phyloP scores from a whole-genome alignment of 2,329 filamentous ascomycete genomes.

The Phaeosphaeria sp. region DNA sequence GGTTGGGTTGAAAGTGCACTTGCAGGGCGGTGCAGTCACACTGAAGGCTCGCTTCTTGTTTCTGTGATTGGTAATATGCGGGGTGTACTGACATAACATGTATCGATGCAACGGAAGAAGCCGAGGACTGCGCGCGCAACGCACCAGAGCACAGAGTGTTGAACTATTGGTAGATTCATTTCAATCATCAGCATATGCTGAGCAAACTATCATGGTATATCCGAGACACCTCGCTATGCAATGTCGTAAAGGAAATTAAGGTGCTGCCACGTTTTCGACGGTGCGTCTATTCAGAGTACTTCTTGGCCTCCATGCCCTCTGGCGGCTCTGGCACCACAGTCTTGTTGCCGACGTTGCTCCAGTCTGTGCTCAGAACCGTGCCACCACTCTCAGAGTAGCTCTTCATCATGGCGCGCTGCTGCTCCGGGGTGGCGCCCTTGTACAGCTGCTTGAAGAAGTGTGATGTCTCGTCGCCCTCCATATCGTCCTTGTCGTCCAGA shows the following conservation, averaged over 20 bases:
- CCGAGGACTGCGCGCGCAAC: background rate
- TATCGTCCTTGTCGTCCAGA: constrained; percentile 60
- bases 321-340: constrained; percentile 76
- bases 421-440: constrained; percentile 76
- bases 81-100: background rate
- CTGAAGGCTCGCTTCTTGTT: too few species aligned
- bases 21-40: background rate
- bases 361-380: constrained; percentile 90
- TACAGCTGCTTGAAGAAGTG: constrained; percentile 92
- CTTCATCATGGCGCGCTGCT: constrained; percentile 95
- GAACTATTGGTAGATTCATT: background rate
- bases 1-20: background rate
- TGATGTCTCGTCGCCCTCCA: constrained; percentile 70
- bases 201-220: background rate
- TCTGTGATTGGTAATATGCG: too few species aligned
- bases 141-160: background rate
- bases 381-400: constrained; percentile 94
- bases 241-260: background rate
- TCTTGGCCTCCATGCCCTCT: constrained; percentile 78
- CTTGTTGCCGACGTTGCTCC: constrained; percentile 77
- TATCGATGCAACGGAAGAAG: background rate
- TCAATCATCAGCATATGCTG: background rate
- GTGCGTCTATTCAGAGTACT: constrained; percentile 51
- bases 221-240: constrained; percentile 3
- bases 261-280: background rate